Evolutionary conservation across 169 alveolate species (phyloP), one percentile per base, ranked within the genome.

Genomic region (Plasmodium adleri): DNA sequence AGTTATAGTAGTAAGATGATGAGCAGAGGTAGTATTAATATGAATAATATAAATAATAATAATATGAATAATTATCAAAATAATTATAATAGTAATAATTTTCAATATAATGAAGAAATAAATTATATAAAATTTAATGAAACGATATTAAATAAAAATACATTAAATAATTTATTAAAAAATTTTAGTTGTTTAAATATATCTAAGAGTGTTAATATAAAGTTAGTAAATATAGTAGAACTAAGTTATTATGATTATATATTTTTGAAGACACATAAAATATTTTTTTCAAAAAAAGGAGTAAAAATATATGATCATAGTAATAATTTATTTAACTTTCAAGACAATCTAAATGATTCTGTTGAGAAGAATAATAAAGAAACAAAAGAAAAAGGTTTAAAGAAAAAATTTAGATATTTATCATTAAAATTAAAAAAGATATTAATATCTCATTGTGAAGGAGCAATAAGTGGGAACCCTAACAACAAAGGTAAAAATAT

Each of bases 181-280:
- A 78, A 78, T 24, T 78, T 78, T 66, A 50, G 47, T 39, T 32
- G 26, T 1, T 78, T 78, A 50, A 47, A 66, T 54, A 78, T 78
- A 0, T 22, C 70, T 6, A 78, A 64, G 59, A 78, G 54, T 28
- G 17, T 26, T 22, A 26, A 20, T 6, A n/a, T 78, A 45, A 78
- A 66, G 50, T 24, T 78, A 43, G 24, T 72, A 3, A 78, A 50
- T 3, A 60, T 78, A 17, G 0, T 78, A 7, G 89, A 78, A 43
- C 45, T 78, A 20, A 78, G 78, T 0, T 78, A 78, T 71, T 78
- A 78, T 71, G 89, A 78, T 10, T 78, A 78, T 54, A 50, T 78
- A 15, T 78, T 78, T 59, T 24, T 78, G 17, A 78, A 78, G 22
- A 78, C 17, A 22, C 89, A 78, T 60, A 78, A 64, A 52, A 50